These are phyloP conservation scores for Anisodus acutangulus DNA, from an alignment of 257 asterid genomes.

Conservation along the genomic window DNA sequence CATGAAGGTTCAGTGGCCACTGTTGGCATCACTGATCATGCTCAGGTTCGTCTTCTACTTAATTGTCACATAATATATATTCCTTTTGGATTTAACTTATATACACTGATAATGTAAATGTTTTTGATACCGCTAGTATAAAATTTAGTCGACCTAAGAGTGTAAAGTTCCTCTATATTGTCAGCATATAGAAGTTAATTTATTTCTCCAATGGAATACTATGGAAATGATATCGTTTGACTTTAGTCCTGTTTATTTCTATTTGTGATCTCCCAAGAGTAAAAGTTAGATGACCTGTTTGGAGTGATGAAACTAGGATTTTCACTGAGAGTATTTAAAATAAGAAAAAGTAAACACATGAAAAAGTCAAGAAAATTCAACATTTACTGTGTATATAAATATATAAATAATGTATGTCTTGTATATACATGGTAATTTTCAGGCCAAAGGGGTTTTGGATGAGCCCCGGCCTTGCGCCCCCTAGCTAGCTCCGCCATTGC, in stretches of 20 bases:
- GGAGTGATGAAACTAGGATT: no score
- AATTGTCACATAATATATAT: background rate
- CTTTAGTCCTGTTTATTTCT: background rate
- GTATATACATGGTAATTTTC: no score
- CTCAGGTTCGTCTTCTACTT: conserved; percentile 59
- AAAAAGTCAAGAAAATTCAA: no score
- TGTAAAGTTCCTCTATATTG: background rate
- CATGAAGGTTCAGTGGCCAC: conserved; percentile 84
- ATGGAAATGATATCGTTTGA: background rate
- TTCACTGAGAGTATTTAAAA: no score
- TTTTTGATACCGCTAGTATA: background rate
- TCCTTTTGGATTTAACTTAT: background rate
- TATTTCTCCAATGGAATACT: background rate
- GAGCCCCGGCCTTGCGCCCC: no score
- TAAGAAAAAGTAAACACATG: no score
- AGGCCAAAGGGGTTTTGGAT: no score
- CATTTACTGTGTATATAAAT: no score
- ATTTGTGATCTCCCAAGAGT: background rate
- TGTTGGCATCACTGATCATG: conserved; percentile 89
- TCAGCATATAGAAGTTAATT: no score
- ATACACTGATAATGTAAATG: background rate
- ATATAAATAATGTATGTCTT: no score
- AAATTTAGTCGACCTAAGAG: background rate
- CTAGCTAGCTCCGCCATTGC: no score
- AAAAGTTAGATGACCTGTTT: background rate